Percentiles rank a stretch among this genome's conserved stretches.
These are phyloP conservation scores for Trametes sanguinea DNA, from an alignment of 768 basidiomycete species.

Conservation along the genomic window DNA sequence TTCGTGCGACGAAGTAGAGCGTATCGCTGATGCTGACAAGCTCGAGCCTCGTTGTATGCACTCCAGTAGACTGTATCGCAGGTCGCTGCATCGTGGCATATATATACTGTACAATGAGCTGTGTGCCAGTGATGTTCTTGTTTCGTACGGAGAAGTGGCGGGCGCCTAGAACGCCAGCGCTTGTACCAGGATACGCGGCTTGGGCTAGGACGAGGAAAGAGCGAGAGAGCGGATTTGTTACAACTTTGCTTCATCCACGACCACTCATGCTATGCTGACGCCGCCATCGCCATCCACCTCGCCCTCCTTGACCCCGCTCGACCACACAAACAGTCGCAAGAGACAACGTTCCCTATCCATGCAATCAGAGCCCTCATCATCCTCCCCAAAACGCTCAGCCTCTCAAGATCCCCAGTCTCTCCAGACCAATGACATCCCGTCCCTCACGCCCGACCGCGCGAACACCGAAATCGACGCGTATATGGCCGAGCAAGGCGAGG, in stretches of 20 bases:
- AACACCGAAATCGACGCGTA: conserved; percentile 57
- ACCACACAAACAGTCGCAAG: conserved; percentile 51
- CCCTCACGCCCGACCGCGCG: conserved; percentile 36
- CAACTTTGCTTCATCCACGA: conserved; percentile 16
- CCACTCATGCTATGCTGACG: conserved; percentile 45
- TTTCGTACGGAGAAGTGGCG: too few species aligned
- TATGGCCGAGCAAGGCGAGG: conserved; percentile 38
- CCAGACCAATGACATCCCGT: conserved; percentile 32
- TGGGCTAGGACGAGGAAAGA: background rate
- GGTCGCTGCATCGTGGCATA: too few species aligned
- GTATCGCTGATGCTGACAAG: too few species aligned
- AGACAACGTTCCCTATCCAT: conserved; percentile 75
- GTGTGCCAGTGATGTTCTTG: too few species aligned
- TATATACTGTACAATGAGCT: too few species aligned
- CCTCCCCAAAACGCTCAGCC: conserved; percentile 78
- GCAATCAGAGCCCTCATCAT: conserved; percentile 69
- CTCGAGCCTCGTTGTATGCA: too few species aligned
- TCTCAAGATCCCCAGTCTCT: conserved; percentile 58
- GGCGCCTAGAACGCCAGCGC: background rate
- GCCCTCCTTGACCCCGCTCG: conserved; percentile 30
- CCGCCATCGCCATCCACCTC: conserved; percentile 48
- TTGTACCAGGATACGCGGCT: conserved; percentile 13
- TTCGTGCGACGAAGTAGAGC: too few species aligned
- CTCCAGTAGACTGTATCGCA: too few species aligned
- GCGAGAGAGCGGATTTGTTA: background rate